phyloP scores from a whole-genome alignment of 805 yeast genomes.

The Torulaspora gathmanii region DNA sequence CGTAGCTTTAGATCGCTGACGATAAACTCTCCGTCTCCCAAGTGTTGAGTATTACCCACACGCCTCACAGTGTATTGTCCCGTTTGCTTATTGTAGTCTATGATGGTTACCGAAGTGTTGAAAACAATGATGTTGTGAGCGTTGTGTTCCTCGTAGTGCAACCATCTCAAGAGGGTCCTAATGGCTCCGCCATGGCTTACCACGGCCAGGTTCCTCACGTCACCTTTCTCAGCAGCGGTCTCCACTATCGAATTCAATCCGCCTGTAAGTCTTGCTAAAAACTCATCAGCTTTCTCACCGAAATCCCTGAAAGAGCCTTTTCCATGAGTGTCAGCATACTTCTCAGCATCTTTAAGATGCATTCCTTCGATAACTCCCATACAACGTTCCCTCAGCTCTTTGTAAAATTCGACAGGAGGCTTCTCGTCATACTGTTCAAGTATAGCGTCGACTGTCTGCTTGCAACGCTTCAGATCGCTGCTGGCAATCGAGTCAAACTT shows the following conservation, averaged over 20 bases:
- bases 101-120: constrained; percentile 68
- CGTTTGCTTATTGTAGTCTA: constrained; percentile 48
- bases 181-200: constrained; percentile 84
- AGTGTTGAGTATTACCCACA: constrained; percentile 66
- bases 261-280: constrained; percentile 45
- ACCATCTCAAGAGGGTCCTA: constrained; percentile 51
- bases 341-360: constrained; percentile 59
- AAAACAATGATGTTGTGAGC: constrained; percentile 52
- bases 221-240: constrained; percentile 34
- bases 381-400: constrained; percentile 58
- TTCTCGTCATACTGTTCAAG: constrained; percentile 23
- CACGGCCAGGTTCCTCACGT: constrained; percentile 47
- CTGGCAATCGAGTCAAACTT: constrained; percentile 37
- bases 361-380: constrained; percentile 83
- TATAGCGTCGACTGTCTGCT: constrained; percentile 51
- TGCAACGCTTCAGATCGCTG: constrained; percentile 50
- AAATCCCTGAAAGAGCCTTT: constrained; percentile 49
- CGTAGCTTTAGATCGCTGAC: constrained; percentile 47
- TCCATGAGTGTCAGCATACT: constrained; percentile 50
- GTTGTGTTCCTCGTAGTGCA: constrained; percentile 42
- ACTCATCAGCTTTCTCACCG: constrained; percentile 54
- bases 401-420: constrained; percentile 34
- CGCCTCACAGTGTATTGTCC: constrained; percentile 43
- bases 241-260: constrained; percentile 45
- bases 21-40: constrained; percentile 50